These are phyloP conservation scores for Fusarium beomiforme DNA, from an alignment of 2,329 filamentous ascomycete species.

Conservation along the genomic window DNA sequence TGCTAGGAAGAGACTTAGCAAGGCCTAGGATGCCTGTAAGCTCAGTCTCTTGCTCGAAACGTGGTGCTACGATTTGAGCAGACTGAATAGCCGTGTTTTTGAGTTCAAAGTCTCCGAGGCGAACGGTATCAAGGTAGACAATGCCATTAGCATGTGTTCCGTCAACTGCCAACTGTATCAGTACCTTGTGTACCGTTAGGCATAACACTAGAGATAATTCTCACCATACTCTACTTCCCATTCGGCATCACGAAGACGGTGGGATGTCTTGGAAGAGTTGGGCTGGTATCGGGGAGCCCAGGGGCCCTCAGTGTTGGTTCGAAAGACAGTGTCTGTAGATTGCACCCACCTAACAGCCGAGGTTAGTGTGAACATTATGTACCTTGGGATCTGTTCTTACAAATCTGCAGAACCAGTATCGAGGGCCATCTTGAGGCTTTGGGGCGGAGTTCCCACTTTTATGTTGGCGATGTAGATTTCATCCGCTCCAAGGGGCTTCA, in stretches of 20 bases:
- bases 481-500: constrained; percentile 53
- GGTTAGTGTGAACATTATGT: constrained; percentile 20
- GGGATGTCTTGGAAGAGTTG: constrained; percentile 56
- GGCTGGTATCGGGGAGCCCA: constrained; percentile 56
- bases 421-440: constrained; percentile 58
- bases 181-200: neutral
- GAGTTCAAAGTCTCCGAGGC: constrained; percentile 57
- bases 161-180: constrained; percentile 49
- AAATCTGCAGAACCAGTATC: constrained; percentile 66
- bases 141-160: constrained; percentile 57
- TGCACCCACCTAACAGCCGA: constrained; percentile 61
- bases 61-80: constrained; percentile 54
- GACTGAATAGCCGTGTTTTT: constrained; percentile 60
- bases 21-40: constrained; percentile 65
- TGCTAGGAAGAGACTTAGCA: constrained; percentile 57
- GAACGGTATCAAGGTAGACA: constrained; percentile 62
- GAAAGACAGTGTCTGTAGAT: constrained; percentile 57
- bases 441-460: constrained; percentile 59
- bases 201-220: constrained; percentile 37
- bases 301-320: constrained; percentile 48
- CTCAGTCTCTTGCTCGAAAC: constrained; percentile 53
- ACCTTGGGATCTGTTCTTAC: too few relatives aligned
- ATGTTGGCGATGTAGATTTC: constrained; percentile 56
- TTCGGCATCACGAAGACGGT: constrained; percentile 52
- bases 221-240: constrained; percentile 62